Percentiles rank a stretch among this genome's conserved stretches.
phyloP scores from a whole-genome alignment of 2,329 filamentous ascomycete genomes.

The Pseudocercospora eumusae region DNA sequence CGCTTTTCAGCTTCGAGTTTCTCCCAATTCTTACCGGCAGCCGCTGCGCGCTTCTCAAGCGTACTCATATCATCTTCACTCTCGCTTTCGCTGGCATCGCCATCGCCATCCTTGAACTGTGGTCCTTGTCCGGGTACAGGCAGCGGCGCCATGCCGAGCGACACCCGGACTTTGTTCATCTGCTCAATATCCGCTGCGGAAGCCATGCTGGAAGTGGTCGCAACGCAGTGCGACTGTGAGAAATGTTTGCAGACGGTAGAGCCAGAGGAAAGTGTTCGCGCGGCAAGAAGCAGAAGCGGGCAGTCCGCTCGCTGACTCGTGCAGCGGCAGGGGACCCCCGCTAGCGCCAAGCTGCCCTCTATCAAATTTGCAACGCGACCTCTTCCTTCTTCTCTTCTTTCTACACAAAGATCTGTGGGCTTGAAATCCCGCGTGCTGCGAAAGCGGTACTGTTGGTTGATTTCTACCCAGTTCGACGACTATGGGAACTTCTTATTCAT shows the following conservation, averaged over 20 bases:
- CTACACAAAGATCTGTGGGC: slow-evolving; percentile 72
- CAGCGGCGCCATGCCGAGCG: slow-evolving; percentile 85
- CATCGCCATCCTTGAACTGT: slow-evolving; percentile 55
- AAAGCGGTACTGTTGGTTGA: slow-evolving; percentile 66
- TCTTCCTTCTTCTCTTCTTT: slow-evolving; percentile 45
- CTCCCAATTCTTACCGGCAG: slow-evolving; percentile 74
- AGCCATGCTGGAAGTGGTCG: slow-evolving; percentile 26
- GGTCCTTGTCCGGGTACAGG: slow-evolving; percentile 74
- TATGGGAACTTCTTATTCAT: slow-evolving; percentile 69
- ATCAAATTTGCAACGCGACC: slow-evolving; percentile 18
- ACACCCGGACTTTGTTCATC: slow-evolving; percentile 86
- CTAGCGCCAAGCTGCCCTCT: slow-evolving; percentile 11
- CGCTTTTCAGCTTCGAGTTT: slow-evolving; percentile 66
- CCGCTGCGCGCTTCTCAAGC: slow-evolving; percentile 75
- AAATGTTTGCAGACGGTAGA: not conserved
- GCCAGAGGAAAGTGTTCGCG: not conserved
- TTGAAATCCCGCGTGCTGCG: slow-evolving; percentile 9
- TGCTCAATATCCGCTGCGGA: slow-evolving; percentile 75
- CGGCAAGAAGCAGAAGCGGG: not conserved
- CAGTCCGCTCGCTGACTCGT: not conserved
- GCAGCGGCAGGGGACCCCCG: not conserved
- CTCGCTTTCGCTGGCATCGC: slow-evolving; percentile 41
- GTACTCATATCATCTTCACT: slow-evolving; percentile 71
- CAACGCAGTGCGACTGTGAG: not conserved
- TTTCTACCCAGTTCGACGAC: slow-evolving; percentile 81